These are phyloP conservation scores for Malus asiatica DNA, from an alignment of 306 rosid species.

Conservation along the genomic window DNA sequence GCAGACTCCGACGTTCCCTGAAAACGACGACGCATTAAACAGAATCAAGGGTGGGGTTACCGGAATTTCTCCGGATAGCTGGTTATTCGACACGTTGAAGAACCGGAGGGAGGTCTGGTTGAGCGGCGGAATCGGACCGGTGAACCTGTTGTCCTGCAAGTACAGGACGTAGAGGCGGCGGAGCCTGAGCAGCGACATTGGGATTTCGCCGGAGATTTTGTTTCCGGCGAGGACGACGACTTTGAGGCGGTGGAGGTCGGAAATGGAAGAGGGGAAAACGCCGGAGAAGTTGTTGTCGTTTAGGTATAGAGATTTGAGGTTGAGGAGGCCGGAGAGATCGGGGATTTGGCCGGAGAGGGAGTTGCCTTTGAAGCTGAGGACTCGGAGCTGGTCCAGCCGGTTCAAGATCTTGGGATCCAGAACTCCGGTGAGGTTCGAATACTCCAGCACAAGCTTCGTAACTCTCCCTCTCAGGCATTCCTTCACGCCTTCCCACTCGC, in stretches of 20 bases:
- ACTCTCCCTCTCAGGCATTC: conserved; percentile 73
- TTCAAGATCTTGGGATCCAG: conserved; percentile 48
- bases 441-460: conserved; percentile 68
- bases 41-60: conserved; percentile 41
- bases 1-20: conserved; percentile 48
- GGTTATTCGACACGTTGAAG: conserved; percentile 72
- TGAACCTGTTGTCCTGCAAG: conserved; percentile 52
- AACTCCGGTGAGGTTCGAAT: conserved; percentile 52
- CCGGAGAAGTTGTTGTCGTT: conserved; percentile 73
- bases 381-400: conserved; percentile 81
- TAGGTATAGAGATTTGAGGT: conserved; percentile 72
- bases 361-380: conserved; percentile 80
- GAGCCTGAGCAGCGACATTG: conserved; percentile 52
- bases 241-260: conserved; percentile 72
- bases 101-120: conserved; percentile 73
- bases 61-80: conserved; percentile 74
- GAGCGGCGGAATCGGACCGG: conserved; percentile 62
- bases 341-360: conserved; percentile 72
- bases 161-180: conserved; percentile 55
- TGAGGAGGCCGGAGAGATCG: conserved; percentile 49
- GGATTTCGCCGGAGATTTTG: conserved; percentile 56
- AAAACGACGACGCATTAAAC: conserved; percentile 68
- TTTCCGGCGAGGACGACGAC: conserved; percentile 55
- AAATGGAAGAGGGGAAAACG: conserved; percentile 53
- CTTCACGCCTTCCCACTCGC: conserved; percentile 71